phyloP scores from a whole-genome alignment of 305 asterid genomes.

The Fraxinus floribunda region DNA sequence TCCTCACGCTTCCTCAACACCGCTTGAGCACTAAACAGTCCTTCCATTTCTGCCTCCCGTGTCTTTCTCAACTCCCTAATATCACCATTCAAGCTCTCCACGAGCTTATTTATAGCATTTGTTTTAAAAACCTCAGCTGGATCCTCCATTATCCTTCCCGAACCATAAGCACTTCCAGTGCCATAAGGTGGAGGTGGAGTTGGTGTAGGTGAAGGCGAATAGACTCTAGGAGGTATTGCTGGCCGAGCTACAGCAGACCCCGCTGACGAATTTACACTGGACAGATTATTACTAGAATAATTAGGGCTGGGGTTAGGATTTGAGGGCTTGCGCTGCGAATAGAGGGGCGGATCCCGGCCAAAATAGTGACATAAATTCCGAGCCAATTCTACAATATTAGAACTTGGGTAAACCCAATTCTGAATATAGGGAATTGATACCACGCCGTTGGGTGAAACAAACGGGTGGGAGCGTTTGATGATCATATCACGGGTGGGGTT shows the following conservation, averaged over 20 bases:
- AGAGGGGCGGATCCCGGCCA: constrained; percentile 87
- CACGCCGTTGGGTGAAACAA: constrained; percentile 82
- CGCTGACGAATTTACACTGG: constrained; percentile 38
- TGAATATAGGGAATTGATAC: constrained; percentile 74
- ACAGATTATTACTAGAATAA: constrained; percentile 21
- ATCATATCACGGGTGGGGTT: constrained; percentile 90
- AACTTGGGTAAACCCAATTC: constrained; percentile 83
- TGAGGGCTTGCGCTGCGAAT: constrained; percentile 63
- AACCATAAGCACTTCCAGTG: constrained; percentile 22
- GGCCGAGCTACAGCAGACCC: constrained; percentile 49
- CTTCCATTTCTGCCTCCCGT: constrained; percentile 80
- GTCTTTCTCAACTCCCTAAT: constrained; percentile 60
- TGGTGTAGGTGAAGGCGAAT: constrained; percentile 40
- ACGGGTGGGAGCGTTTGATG: constrained; percentile 75
- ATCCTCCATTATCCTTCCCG: constrained; percentile 61
- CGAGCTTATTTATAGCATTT: constrained; percentile 59
- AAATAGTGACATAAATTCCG: constrained; percentile 59
- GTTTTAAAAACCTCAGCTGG: constrained; percentile 64
- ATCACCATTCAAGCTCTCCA: constrained; percentile 55
- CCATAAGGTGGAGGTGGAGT: constrained; percentile 68
- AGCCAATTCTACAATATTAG: constrained; percentile 73
- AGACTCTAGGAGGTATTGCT: constrained; percentile 66
- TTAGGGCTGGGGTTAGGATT: constrained; percentile 44
- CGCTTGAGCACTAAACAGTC: constrained; percentile 55
- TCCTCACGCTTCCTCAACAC: constrained; percentile 67